Percentiles rank a stretch among this genome's conserved stretches.
Evolutionary conservation across 768 basidiomycete genomes (phyloP).

Genomic region (Bullera alba): DNA sequence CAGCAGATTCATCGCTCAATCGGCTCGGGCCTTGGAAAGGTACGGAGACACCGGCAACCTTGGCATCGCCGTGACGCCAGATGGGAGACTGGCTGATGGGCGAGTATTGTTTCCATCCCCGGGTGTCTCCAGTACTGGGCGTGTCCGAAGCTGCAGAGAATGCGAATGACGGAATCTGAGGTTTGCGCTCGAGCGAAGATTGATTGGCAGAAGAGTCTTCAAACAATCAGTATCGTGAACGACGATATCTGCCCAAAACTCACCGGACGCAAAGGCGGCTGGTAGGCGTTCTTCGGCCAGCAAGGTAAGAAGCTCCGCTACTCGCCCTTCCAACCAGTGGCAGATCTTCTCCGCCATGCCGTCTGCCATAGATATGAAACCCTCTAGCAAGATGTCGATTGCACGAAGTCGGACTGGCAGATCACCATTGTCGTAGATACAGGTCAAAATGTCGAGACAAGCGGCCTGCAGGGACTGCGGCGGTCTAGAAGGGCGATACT

Average conservation of each 20-base stretch:
- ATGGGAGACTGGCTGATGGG: conserved; percentile 13
- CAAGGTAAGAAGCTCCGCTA: conserved; percentile 52
- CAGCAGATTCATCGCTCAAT: no score
- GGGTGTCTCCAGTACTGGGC: conserved; percentile 8
- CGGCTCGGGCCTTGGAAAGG: no score
- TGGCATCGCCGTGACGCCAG: conserved; percentile 6
- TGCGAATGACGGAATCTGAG: conserved; percentile 17
- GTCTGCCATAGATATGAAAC: conserved; percentile 60
- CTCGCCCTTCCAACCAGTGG: conserved; percentile 61
- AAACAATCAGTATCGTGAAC: no score
- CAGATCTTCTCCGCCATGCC: conserved; percentile 62
- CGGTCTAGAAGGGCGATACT: conserved; percentile 61
- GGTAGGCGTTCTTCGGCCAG: no score
- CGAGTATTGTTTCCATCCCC: conserved; percentile 33
- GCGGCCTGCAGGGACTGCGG: conserved; percentile 69
- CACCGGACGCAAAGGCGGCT: no score
- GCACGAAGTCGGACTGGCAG: conserved; percentile 56
- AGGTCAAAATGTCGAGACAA: conserved; percentile 64
- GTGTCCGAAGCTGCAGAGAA: conserved; percentile 10
- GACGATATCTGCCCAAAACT: no score
- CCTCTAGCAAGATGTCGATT: conserved; percentile 64
- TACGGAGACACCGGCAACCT: conserved; percentile 49
- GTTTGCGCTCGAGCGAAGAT: no score
- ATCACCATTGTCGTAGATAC: conserved; percentile 56
- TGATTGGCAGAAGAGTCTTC: no score